These are phyloP conservation scores for Huiozyma naganishii DNA, from an alignment of 805 yeast species.

Conservation along the genomic window DNA sequence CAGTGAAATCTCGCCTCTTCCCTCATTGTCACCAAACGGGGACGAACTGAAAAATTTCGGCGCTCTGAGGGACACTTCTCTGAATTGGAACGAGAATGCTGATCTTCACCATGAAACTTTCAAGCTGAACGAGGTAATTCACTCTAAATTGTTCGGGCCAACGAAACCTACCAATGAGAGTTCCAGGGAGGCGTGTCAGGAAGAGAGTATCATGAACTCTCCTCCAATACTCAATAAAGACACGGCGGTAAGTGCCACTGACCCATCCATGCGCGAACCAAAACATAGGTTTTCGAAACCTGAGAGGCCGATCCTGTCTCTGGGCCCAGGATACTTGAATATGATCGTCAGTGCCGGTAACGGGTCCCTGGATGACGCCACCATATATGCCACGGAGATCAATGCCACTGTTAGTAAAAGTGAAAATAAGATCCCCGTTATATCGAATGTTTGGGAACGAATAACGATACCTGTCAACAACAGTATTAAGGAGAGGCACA, in stretches of 20 bases:
- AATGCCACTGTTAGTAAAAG: conserved; percentile 14
- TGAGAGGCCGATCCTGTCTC: conserved; percentile 14
- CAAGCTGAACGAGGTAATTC: conserved; percentile 12
- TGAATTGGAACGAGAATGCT: conserved; percentile 1
- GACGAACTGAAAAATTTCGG: conserved; percentile 8
- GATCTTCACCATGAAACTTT: conserved; percentile 6
- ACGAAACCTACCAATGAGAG: not conserved
- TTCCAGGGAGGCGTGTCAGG: not conserved
- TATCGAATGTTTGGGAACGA: conserved; percentile 17
- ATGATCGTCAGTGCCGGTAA: conserved; percentile 21
- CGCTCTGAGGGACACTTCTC: not conserved
- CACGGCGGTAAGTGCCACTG: not conserved
- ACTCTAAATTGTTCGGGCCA: conserved; percentile 5
- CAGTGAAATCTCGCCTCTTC: conserved; percentile 14
- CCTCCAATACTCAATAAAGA: not conserved
- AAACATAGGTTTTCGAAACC: conserved; percentile 14
- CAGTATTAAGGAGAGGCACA: conserved; percentile 17
- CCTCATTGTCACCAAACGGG: conserved; percentile 11
- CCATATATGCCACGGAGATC: conserved; percentile 26
- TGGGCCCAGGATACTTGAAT: conserved; percentile 12
- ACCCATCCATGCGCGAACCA: conserved; percentile 1
- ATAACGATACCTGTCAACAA: conserved; percentile 25
- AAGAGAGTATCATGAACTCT: not conserved
- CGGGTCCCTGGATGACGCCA: conserved; percentile 24
- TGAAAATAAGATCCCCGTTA: conserved; percentile 14